A percentile compares a stretch with the other conserved stretches of the same genome.
These are phyloP conservation scores for Didymella glomerata DNA, from an alignment of 2,329 filamentous ascomycete species.

Conservation along the genomic window DNA sequence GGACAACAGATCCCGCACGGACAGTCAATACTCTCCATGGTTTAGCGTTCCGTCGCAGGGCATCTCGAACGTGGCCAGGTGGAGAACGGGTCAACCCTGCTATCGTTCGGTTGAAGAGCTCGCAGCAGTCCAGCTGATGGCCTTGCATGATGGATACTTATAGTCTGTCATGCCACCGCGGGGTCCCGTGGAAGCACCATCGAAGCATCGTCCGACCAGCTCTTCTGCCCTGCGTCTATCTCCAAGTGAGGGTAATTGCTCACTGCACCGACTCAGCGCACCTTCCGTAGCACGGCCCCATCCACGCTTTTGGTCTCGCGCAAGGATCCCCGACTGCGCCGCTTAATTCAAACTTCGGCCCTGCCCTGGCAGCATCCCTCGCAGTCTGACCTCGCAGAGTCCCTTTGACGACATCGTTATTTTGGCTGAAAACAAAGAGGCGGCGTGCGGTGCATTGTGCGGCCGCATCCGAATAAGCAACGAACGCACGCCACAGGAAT, in stretches of 20 bases:
- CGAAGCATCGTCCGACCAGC: neutral
- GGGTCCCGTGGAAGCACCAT: conserved; percentile 6
- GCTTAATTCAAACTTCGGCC: conserved; percentile 17
- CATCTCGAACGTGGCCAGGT: conserved; percentile 18
- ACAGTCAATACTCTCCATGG: conserved; percentile 2
- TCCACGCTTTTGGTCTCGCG: conserved; percentile 15
- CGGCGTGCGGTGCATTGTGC: conserved; percentile 21
- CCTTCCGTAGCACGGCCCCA: conserved; percentile 15
- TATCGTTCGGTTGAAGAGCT: conserved; percentile 18
- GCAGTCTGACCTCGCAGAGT: conserved; percentile 5
- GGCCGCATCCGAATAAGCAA: conserved; percentile 19
- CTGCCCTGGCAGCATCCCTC: conserved; percentile 16
- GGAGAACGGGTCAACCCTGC: conserved; percentile 20
- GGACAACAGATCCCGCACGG: conserved; percentile 11
- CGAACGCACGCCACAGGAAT: conserved; percentile 19
- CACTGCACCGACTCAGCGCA: conserved; percentile 15
- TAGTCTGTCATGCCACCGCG: conserved; percentile 18
- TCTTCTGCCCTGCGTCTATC: neutral
- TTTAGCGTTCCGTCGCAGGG: conserved; percentile 17
- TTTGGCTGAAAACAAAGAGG: conserved; percentile 21
- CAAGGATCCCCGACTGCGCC: conserved; percentile 19
- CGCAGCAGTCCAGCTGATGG: conserved; percentile 20
- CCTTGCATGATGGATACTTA: conserved; percentile 21
- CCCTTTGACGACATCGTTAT: conserved; percentile 18
- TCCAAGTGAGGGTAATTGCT: conserved; percentile 6